Conservation (phyloP, 2,329 filamentous ascomycete genomes). For the Paramyrothecium roridum region DNA sequence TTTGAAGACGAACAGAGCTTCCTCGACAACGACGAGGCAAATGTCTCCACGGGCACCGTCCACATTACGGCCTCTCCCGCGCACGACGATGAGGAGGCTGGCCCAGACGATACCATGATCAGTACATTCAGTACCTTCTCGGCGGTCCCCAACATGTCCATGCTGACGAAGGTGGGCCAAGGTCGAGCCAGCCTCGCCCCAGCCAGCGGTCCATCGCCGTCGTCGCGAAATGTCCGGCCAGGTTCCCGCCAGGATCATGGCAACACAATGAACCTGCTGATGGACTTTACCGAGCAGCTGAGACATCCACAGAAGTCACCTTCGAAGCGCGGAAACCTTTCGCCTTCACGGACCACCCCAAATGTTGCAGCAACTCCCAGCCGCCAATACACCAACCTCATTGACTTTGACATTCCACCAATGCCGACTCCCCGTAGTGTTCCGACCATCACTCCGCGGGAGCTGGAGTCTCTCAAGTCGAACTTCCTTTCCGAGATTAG, state of each 20-base stretch:
- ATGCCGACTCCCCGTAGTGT: conserved; percentile 89
- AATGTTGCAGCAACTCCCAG: conserved; percentile 41
- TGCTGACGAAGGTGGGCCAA: conserved; percentile 71
- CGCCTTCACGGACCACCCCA: conserved; percentile 26
- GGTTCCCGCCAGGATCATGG: conserved; percentile 38
- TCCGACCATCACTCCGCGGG: conserved; percentile 84
- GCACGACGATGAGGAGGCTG: conserved; percentile 33
- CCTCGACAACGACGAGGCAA: conserved; percentile 22
- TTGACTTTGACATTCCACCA: conserved; percentile 82
- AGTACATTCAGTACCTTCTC: conserved; percentile 90
- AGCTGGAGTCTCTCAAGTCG: conserved; percentile 90
- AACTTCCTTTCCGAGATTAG: conserved; percentile 89
- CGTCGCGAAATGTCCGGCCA: conserved; percentile 21
- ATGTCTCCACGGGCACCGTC: conserved; percentile 15
- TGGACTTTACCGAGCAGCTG: conserved; percentile 79
- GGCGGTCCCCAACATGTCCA: conserved; percentile 82
- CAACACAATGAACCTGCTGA: conserved; percentile 72
- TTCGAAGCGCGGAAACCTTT: conserved; percentile 26
- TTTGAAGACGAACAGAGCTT: conserved; percentile 51
- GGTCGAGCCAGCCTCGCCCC: conserved; percentile 54
- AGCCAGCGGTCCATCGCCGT: conserved; percentile 32
- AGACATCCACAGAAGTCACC: conserved; percentile 49
- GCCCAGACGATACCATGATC: conserved; percentile 68
- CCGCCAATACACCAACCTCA: conserved; percentile 62
- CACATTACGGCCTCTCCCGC: conserved; percentile 20